Conservation (phyloP, 148 eudicot species). For the Simmondsia chinensis region DNA sequence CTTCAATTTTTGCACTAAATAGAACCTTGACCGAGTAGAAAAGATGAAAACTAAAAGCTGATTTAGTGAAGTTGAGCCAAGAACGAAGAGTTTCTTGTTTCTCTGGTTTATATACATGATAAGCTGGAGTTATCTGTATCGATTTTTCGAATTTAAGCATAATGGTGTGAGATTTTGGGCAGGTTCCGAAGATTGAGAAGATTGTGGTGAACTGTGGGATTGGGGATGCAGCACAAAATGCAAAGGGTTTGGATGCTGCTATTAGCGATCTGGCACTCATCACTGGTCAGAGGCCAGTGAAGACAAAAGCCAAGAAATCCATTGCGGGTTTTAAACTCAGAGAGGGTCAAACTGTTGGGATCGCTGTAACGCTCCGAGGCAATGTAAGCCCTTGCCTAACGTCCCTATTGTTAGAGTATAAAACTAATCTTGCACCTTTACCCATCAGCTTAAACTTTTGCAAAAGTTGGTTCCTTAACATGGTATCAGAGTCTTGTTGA, state of each 20-base stretch:
- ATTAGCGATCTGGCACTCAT: conserved; percentile 71
- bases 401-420: too few relatives aligned
- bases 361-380: conserved; percentile 86
- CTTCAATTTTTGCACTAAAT: too few relatives aligned
- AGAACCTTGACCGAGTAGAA: too few relatives aligned
- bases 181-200: conserved; percentile 91
- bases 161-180: conserved; percentile 10
- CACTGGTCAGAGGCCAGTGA: conserved; percentile 90
- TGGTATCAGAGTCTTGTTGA: too few relatives aligned
- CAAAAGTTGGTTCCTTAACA: too few relatives aligned
- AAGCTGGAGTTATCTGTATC: too few relatives aligned
- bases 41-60: too few relatives aligned
- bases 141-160: neutral
- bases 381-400: conserved; percentile 44
- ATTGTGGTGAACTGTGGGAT: conserved; percentile 93
- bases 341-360: conserved; percentile 77
- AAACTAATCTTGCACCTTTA: too few relatives aligned
- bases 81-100: too few relatives aligned
- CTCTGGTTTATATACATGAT: too few relatives aligned
- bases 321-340: conserved; percentile 92
- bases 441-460: too few relatives aligned
- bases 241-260: conserved; percentile 88
- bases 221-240: conserved; percentile 93
- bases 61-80: too few relatives aligned
- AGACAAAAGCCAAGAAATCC: conserved; percentile 80